Evolutionary conservation across 2,329 filamentous ascomycete genomes (phyloP).

Genomic region (Graphilbum fragrans): DNA sequence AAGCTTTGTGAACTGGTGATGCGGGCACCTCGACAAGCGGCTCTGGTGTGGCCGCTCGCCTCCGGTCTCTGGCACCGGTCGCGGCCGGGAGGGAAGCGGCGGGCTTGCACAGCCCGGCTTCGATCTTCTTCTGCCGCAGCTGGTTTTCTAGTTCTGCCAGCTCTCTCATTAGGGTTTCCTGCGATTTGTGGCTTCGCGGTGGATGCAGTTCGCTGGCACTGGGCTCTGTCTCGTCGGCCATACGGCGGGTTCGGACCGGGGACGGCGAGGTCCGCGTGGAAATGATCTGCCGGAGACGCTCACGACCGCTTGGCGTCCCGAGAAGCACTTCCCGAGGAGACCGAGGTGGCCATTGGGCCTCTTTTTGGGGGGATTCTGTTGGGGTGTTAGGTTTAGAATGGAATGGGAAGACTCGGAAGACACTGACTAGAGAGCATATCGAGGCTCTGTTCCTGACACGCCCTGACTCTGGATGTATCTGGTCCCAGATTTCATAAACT

Average conservation of each 20-base stretch:
- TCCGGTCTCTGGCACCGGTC: conserved; percentile 5
- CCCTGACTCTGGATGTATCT: too few relatives aligned
- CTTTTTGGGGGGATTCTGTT: conserved; percentile 15
- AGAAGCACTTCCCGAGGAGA: conserved; percentile 53
- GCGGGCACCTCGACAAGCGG: conserved; percentile 58
- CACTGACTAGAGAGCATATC: too few relatives aligned
- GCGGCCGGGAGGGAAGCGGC: background rate
- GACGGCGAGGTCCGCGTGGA: conserved; percentile 54
- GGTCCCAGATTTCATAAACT: too few relatives aligned
- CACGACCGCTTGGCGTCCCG: conserved; percentile 66
- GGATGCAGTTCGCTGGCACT: too few relatives aligned
- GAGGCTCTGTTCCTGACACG: too few relatives aligned
- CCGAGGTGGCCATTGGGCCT: conserved; percentile 50
- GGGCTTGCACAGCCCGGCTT: too few relatives aligned
- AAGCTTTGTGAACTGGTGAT: conserved; percentile 53
- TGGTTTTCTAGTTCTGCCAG: conserved; percentile 21
- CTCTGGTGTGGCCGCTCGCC: conserved; percentile 1
- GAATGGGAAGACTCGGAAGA: too few relatives aligned
- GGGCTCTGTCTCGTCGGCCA: background rate
- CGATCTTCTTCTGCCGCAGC: conserved; percentile 75
- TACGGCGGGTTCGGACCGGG: conserved; percentile 35
- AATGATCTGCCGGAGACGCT: conserved; percentile 54
- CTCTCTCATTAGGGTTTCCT: background rate
- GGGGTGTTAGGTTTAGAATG: too few relatives aligned
- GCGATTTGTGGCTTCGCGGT: too few relatives aligned